Percentiles rank a stretch among this genome's conserved stretches.
Evolutionary conservation across 306 rosid genomes (phyloP).

Genomic region (Rosa lucieae): DNA sequence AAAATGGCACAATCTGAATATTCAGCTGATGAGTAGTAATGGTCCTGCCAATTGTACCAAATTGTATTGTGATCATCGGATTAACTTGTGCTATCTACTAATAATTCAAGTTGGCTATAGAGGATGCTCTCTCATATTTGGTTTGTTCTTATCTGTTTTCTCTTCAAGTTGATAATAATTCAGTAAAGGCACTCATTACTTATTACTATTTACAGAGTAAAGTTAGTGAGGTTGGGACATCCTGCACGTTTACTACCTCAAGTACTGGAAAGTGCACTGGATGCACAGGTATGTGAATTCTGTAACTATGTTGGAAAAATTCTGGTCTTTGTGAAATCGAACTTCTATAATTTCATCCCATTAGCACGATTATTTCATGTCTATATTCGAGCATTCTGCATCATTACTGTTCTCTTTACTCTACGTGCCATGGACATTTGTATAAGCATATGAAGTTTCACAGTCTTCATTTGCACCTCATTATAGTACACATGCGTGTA

Average conservation of each 20-base stretch:
- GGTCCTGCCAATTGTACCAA: neutral
- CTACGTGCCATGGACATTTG: neutral
- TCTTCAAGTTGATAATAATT: constrained; percentile 20
- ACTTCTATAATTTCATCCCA: constrained; percentile 6
- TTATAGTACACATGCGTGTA: neutral
- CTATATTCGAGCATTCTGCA: neutral
- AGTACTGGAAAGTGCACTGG: constrained; percentile 95
- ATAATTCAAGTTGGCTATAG: neutral
- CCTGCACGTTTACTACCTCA: constrained; percentile 99
- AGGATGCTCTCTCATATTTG: neutral
- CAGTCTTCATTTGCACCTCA: neutral
- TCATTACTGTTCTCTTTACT: constrained; percentile 1
- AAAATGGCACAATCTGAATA: neutral
- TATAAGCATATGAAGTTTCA: neutral
- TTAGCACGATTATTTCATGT: neutral
- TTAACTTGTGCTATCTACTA: neutral
- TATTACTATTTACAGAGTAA: constrained; percentile 56
- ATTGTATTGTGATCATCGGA: neutral
- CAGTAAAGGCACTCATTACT: constrained; percentile 15
- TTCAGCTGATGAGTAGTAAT: constrained; percentile 7
- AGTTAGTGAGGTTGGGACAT: constrained; percentile 96
- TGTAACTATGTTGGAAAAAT: constrained; percentile 3
- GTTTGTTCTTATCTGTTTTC: constrained; percentile 12
- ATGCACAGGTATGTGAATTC: constrained; percentile 70
- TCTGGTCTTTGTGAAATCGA: neutral